Base-by-base conservation (phyloP, 352 stramenopile genomes). In the Pythium utonaiense region DNA sequence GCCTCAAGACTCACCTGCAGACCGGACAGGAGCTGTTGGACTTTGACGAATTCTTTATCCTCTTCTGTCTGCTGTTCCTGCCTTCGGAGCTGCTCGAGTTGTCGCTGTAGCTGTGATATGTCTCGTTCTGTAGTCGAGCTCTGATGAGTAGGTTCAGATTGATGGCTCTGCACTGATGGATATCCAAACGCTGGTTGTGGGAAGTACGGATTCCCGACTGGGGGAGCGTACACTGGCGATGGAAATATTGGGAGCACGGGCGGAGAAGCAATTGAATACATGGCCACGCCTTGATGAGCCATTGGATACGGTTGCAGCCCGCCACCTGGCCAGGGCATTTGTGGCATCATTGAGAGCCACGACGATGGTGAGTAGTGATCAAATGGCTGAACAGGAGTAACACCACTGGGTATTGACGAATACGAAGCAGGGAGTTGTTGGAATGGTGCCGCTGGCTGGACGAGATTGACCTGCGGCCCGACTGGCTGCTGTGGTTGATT, bases 11-110 rank as follows among this genome's bases (percentile, higher is more conserved):
- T 17, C 42, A 70, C 63, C 47, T 72, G 17, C 16, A 66, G 50
- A 41, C 34, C 42, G 6, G 54, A 44, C 42, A 66, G 17, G 21
- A 62, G 16, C 50, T 78, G 74, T 62, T 88, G 76, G 3, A 88
- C 27, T 21, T 54, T 71, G n/a, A 53, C 69, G 25, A 88, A 66
- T 22, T 62, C 73, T 17, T 56, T 51, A 27, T 71, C 61, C 0
- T 75, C 60, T 4, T 71, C 72, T 22, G 42, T 38, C 53, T 60
- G 21, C 8, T 57, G 36, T 34, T 61, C 21, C 9, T 50, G 30
- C 19, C 22, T 28, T 30, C 41, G 53, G 13, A 62, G 28, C 7
- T 2, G 7, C 12, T 63, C 50, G 17, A 69, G 54, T 16, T 64
- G 25, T 1, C 19, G 48, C 19, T 60, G 62, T 6, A 64, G 33